phyloP scores from a whole-genome alignment of 257 asterid species.

The Hygrophila difformis region DNA sequence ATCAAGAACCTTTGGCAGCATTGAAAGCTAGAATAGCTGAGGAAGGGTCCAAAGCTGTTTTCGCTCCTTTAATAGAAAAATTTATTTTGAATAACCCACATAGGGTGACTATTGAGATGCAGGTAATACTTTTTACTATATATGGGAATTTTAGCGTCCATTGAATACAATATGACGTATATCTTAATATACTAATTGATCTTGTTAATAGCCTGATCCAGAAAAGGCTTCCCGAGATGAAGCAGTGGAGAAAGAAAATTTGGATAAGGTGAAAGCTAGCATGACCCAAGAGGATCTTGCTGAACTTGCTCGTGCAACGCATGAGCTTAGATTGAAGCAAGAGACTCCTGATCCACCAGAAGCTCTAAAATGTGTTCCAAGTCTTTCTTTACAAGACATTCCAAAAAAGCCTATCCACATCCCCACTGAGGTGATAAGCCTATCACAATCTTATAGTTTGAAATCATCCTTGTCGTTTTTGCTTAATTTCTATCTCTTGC shows the following conservation, averaged over 20 bases:
- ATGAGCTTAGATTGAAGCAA: slow-evolving; percentile 79
- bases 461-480: slow-evolving; percentile 11
- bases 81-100: slow-evolving; percentile 76
- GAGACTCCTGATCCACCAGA: slow-evolving; percentile 99
- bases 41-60: slow-evolving; percentile 92
- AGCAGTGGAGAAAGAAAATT: slow-evolving; percentile 57
- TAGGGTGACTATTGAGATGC: slow-evolving; percentile 89
- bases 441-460: slow-evolving; percentile 9
- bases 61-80: slow-evolving; percentile 79
- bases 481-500: slow-evolving; percentile 16
- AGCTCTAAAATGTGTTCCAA: slow-evolving; percentile 83
- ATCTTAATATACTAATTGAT: slow-evolving; percentile 16
- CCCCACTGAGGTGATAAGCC: slow-evolving; percentile 73
- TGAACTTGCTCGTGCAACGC: slow-evolving; percentile 90
- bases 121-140: slow-evolving; percentile 39
- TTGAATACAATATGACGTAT: slow-evolving; percentile 11
- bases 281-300: slow-evolving; percentile 98
- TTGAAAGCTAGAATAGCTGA: slow-evolving; percentile 84
- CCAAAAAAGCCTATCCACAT: slow-evolving; percentile 67
- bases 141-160: slow-evolving; percentile 15
- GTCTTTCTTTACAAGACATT: slow-evolving; percentile 82
- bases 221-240: slow-evolving; percentile 89
- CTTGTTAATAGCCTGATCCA: slow-evolving; percentile 78
- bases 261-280: slow-evolving; percentile 68
- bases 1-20: slow-evolving; percentile 75